Evolutionary conservation across 2,329 filamentous ascomycete genomes (phyloP), one percentile per base, ranked within the genome.

Genomic region (Exophiala alcalophila): DNA sequence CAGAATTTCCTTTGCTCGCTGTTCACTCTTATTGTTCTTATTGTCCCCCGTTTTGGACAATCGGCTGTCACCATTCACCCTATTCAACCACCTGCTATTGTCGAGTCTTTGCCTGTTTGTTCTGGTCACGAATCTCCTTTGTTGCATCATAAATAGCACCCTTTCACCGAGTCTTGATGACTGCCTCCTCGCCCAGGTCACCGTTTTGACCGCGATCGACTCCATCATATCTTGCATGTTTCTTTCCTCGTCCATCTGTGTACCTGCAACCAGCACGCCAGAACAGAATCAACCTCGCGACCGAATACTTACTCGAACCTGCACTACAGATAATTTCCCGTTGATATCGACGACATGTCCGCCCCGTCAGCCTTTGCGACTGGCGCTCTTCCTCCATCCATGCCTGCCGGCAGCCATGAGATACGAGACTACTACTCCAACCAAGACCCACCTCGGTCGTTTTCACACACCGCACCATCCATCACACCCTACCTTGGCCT

Each of bases 401-500:
- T 73, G 71, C 72, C 74, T 75, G 74, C 52, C 43, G 49, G 71
- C 72, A 73, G 69, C 65, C 71, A 77, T 76, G 74, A 76, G 71
- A 74, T 74, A 73, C 73, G 71, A 71, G 70, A 76, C 68, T 75
- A 75, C 70, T 77, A 76, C 67, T 70, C 68, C 62, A 62, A 68
- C 53, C 71, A 74, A 64, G 71, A 71, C 60, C 62, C 61, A 43
- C 65, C 76, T 65, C 74, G 74, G 68, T 72, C 75, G 66, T 62
- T 69, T 62, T 66, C 73, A 61, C 75, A 79, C 63, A 81, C 84
- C 52, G 76, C 80, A 65, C 78, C 78, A 63, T 79, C 79, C 61
- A 76, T 85, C 60, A 96, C 89, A 52, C 91, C 92, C 50, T 97
- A 97, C 65, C 84, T 98, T 52, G 89, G 90, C 58, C 80, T 96